phyloP scores from a whole-genome alignment of 73 alveolate genomes.

The Symbiodinium natans region DNA sequence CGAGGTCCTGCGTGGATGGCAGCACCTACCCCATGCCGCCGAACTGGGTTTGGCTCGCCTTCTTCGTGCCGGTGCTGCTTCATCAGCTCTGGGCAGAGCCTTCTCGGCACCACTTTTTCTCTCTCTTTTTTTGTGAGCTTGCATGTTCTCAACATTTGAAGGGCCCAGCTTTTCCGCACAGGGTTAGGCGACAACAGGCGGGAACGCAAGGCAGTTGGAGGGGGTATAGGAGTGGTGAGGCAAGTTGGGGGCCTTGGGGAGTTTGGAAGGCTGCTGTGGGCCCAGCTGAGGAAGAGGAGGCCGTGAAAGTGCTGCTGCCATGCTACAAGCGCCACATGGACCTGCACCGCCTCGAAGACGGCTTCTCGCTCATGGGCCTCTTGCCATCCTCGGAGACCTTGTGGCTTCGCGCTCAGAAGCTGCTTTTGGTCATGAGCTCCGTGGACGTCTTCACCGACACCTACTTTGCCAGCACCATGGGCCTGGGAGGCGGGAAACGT shows the following conservation, averaged over 20 bases:
- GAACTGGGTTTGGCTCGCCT: background rate
- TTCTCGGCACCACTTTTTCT: background rate
- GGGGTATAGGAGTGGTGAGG: too few relatives aligned
- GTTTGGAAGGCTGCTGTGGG: background rate
- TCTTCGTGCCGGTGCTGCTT: background rate
- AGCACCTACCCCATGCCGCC: background rate
- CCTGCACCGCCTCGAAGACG: background rate
- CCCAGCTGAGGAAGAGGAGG: background rate
- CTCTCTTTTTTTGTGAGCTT: too few relatives aligned
- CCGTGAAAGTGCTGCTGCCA: background rate
- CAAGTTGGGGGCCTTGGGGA: background rate
- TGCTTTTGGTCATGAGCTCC: background rate
- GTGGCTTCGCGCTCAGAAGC: background rate
- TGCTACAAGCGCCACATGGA: background rate
- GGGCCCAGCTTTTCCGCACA: background rate
- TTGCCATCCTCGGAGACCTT: background rate
- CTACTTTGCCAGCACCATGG: background rate
- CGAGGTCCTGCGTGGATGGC: background rate
- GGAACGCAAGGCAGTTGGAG: too few relatives aligned
- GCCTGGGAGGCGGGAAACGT: background rate
- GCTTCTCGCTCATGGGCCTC: background rate
- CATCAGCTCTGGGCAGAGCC: background rate
- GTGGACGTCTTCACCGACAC: background rate
- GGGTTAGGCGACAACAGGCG: too few relatives aligned
- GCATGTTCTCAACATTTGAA: too few relatives aligned